These are phyloP conservation scores for Suaeda aralocaspica DNA, from an alignment of 148 eudicot species.

Conservation along the genomic window DNA sequence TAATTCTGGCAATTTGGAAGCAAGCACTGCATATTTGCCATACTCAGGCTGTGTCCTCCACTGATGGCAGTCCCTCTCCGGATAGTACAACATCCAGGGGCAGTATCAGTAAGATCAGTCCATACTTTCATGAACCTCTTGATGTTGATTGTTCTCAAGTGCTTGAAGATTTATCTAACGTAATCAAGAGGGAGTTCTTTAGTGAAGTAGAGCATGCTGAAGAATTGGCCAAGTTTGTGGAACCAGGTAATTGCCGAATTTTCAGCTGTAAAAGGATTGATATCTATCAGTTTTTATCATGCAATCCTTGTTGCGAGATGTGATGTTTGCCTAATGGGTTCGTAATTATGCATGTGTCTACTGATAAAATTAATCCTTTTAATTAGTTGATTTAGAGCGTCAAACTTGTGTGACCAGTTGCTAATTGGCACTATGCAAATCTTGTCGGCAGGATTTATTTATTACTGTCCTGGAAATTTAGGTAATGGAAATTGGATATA, in stretches of 20 bases:
- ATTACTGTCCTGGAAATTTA: neutral
- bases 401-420: neutral
- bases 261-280: neutral
- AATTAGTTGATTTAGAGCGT: too few relatives aligned
- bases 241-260: constrained; percentile 50
- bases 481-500: neutral
- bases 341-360: neutral
- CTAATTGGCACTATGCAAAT: neutral
- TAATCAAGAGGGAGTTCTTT: constrained; percentile 70
- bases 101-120: constrained; percentile 36
- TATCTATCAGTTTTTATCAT: constrained; percentile 2
- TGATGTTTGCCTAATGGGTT: constrained; percentile 9
- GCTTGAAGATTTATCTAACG: constrained; percentile 50
- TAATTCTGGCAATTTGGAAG: constrained; percentile 89
- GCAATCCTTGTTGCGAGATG: constrained; percentile 3
- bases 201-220: constrained; percentile 77
- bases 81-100: constrained; percentile 36
- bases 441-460: neutral
- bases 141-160: constrained; percentile 34
- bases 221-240: constrained; percentile 64
- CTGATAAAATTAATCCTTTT: neutral
- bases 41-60: constrained; percentile 71
- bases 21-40: constrained; percentile 87
- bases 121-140: constrained; percentile 36
- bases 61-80: constrained; percentile 59